These are phyloP conservation scores for Cercospora citrullina DNA, from an alignment of 2,329 filamentous ascomycete genomes.

Conservation along the genomic window DNA sequence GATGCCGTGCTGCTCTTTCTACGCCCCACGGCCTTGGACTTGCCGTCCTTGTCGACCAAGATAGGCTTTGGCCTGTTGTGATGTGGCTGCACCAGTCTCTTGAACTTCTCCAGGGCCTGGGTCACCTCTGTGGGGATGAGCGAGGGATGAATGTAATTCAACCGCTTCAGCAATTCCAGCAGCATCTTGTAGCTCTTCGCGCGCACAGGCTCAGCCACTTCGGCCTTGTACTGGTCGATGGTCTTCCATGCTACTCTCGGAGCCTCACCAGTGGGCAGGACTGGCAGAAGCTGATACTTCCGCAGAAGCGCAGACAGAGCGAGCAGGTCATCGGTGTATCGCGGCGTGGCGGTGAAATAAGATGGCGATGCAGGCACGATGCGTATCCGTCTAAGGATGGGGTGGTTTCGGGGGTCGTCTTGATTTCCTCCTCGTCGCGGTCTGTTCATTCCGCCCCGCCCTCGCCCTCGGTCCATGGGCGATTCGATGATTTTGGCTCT, in stretches of 20 bases:
- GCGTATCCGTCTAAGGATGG: slow-evolving; percentile 54
- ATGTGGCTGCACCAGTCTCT: slow-evolving; percentile 71
- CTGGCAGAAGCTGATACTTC: slow-evolving; percentile 72
- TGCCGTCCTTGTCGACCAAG: slow-evolving; percentile 72
- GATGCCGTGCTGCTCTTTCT: slow-evolving; percentile 85
- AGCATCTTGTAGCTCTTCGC: slow-evolving; percentile 77
- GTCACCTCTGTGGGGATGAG: slow-evolving; percentile 71
- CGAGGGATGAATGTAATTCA: slow-evolving; percentile 82
- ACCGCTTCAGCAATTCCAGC: slow-evolving; percentile 70
- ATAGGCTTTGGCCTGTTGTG: slow-evolving; percentile 63
- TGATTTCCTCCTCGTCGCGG: slow-evolving; percentile 18
- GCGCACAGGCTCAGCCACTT: slow-evolving; percentile 70
- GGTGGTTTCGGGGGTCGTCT: slow-evolving; percentile 16
- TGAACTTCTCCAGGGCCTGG: slow-evolving; percentile 66
- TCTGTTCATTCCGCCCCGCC: slow-evolving; percentile 4
- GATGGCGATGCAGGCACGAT: slow-evolving; percentile 81
- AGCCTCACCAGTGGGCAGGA: slow-evolving; percentile 63
- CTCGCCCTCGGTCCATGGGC: slow-evolving; percentile 3
- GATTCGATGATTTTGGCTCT: slow-evolving; percentile 24
- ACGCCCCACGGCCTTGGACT: slow-evolving; percentile 76
- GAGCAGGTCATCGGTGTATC: slow-evolving; percentile 83
- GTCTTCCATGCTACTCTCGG: slow-evolving; percentile 79
- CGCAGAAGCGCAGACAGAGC: slow-evolving; percentile 69
- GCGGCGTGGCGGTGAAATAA: slow-evolving; percentile 87
- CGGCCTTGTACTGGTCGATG: slow-evolving; percentile 70